Base-by-base conservation (phyloP, 345 rosid species). In the Turnera subulata region DNA sequence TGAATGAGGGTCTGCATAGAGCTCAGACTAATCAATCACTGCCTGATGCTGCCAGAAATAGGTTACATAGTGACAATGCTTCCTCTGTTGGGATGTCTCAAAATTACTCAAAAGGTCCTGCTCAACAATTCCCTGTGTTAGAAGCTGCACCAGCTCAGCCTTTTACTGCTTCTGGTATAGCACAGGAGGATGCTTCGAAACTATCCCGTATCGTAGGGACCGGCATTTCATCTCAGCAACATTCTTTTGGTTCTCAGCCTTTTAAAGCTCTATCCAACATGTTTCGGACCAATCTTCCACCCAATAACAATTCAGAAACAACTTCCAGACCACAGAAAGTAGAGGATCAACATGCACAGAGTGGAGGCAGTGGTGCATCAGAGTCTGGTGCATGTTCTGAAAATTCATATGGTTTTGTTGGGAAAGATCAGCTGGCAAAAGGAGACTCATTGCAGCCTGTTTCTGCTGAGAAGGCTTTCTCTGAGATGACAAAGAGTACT, bases 71-170 rank as follows among this genome's bases (percentile, higher is more conserved):
- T 58, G 76, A 58, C 47, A 44, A 52, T 64, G 33, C 70, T 51
- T 67, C 83, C n/a, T 64, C 82, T 64, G 66, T 67, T 29, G 78
- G 70, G 46, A 60, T 70, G 56, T 64, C 76, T 67, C 77, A 65
- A 65, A 76, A 67, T 49, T 52, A 44, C 32, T 68, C 60, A 62
- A 72, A 57, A 58, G 63, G 58, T 69, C 55, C 75, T 55, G 65
- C 68, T 37, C 87, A 65, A 53, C 80, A 76, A 33, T 86, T 78
- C 58, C 68, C 78, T 5, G 71, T 75, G 59, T 52, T 73, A 53
- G 88, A 80, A 66, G 76, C 76, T 54, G 58, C 67, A 62, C 54
- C 80, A 44, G 64, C 71, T 67, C 66, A 76, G 60, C 83, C 75
- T 51, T 66, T 64, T 61, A 63, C 61, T 56, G 54, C 51, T 19